phyloP scores from a whole-genome alignment of 352 stramenopile species.

The Pseudoperonospora humuli region DNA sequence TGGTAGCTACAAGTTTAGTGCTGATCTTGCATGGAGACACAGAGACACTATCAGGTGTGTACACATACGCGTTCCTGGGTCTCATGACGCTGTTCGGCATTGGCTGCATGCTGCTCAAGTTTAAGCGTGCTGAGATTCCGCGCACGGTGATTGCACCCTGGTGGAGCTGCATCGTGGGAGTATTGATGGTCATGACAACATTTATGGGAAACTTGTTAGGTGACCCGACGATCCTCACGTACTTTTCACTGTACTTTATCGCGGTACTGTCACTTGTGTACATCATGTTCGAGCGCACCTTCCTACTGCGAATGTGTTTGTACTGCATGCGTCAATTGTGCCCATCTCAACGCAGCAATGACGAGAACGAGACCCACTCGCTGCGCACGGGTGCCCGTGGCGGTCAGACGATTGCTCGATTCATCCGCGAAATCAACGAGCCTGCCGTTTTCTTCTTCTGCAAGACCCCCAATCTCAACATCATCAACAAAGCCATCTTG shows the following conservation, averaged over 20 bases:
- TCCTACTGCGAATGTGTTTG: conserved; percentile 74
- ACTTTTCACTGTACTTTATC: conserved; percentile 87
- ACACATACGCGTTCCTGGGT: conserved; percentile 92
- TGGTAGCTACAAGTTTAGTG: conserved; percentile 83
- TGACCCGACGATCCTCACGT: conserved; percentile 81
- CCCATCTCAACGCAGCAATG: conserved; percentile 44
- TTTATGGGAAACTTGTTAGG: conserved; percentile 83
- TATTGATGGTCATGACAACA: conserved; percentile 73
- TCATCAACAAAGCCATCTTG: conserved; percentile 93
- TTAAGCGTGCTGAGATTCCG: conserved; percentile 87
- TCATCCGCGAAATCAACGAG: conserved; percentile 82
- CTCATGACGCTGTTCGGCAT: conserved; percentile 92
- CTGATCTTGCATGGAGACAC: conserved; percentile 88
- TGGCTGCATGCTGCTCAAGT: conserved; percentile 93
- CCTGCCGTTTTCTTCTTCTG: conserved; percentile 91
- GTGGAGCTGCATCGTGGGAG: conserved; percentile 78
- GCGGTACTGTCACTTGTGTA: conserved; percentile 72
- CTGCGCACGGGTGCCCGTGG: conserved; percentile 70
- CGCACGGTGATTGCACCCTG: conserved; percentile 83
- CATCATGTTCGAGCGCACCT: conserved; percentile 87
- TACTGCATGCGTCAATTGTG: conserved; percentile 74
- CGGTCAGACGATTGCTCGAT: conserved; percentile 78
- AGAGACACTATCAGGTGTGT: conserved; percentile 88
- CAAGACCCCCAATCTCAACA: conserved; percentile 89
- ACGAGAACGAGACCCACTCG: conserved; percentile 36